These are phyloP conservation scores for Juncus effusus DNA, from an alignment of 176 grass and related monocot species.

Conservation along the genomic window DNA sequence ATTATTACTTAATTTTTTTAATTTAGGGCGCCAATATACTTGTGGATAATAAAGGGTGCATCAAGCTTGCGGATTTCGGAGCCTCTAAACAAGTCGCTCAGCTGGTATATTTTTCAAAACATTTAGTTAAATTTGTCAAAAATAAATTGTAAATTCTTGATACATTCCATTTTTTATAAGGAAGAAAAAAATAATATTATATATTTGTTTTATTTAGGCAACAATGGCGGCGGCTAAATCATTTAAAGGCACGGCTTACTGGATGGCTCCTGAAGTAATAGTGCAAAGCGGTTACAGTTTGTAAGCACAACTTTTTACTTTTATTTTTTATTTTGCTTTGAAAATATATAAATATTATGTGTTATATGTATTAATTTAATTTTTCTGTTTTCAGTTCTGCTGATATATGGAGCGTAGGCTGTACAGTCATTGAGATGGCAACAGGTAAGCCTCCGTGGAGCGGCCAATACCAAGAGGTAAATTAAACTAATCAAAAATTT, in stretches of 20 bases:
- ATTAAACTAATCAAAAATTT: not conserved
- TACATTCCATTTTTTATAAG: conserved; percentile 15
- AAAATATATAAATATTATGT: not conserved
- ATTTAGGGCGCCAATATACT: conserved; percentile 97
- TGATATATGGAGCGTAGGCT: conserved; percentile 99
- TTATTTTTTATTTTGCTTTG: conserved; percentile 6
- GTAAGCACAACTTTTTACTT: conserved; percentile 45
- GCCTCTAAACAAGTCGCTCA: conserved; percentile 97
- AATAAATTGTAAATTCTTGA: conserved; percentile 1
- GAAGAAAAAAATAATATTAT: too few species aligned
- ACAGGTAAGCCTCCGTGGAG: conserved; percentile 99
- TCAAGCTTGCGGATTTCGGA: conserved; percentile 98
- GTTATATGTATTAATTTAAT: not conserved
- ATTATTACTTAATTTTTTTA: conserved; percentile 13
- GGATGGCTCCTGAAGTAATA: conserved; percentile 99
- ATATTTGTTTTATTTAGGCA: conserved; percentile 44
- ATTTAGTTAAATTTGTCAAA: conserved; percentile 11
- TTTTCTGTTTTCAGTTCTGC: conserved; percentile 57
- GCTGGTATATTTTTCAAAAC: conserved; percentile 48
- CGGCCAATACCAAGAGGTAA: conserved; percentile 93
- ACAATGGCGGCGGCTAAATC: conserved; percentile 96
- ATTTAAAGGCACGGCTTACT: conserved; percentile 96
- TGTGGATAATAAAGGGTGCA: conserved; percentile 98
- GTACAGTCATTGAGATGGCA: conserved; percentile 99
- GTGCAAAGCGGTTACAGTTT: conserved; percentile 91